A percentile compares a stretch with the other conserved stretches of the same genome.
Evolutionary conservation across 306 rosid genomes (phyloP).

Genomic region (Dalbergia cochinchinensis): DNA sequence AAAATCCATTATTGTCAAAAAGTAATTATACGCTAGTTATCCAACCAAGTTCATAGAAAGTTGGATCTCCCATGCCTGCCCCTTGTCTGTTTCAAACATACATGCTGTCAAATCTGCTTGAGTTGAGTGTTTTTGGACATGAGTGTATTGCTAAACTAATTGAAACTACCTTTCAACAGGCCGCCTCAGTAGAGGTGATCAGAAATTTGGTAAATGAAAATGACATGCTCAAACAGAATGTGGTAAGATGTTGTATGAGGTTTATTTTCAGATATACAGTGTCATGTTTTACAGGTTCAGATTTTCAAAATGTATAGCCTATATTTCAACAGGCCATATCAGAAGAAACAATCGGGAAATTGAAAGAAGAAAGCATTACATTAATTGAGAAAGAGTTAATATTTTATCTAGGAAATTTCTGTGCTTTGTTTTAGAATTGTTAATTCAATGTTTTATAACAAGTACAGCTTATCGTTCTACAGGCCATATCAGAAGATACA

Average conservation of each 20-base stretch:
- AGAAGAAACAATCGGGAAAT: slow-evolving; percentile 53
- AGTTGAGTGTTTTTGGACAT: slow-evolving; percentile 27
- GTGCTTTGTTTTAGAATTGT: neutral
- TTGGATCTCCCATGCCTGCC: neutral
- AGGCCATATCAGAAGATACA: slow-evolving; percentile 52
- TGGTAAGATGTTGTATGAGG: slow-evolving; percentile 39
- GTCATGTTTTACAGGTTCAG: slow-evolving; percentile 13
- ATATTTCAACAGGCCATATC: slow-evolving; percentile 51
- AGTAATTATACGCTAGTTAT: neutral
- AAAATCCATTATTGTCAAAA: neutral
- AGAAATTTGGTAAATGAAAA: slow-evolving; percentile 49
- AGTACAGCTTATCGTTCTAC: slow-evolving; percentile 12
- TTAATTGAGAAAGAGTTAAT: slow-evolving; percentile 59
- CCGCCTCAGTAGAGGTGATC: slow-evolving; percentile 45
- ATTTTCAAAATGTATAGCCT: neutral
- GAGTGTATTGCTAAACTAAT: slow-evolving; percentile 30
- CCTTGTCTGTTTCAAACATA: neutral
- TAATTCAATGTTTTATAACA: slow-evolving; percentile 16
- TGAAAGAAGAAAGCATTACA: slow-evolving; percentile 57
- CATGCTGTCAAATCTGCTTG: slow-evolving; percentile 21
- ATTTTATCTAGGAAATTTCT: slow-evolving; percentile 18
- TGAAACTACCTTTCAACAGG: slow-evolving; percentile 45
- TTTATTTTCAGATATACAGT: neutral
- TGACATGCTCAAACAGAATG: slow-evolving; percentile 50
- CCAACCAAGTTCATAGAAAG: slow-evolving; percentile 19